These are phyloP conservation scores for Pyrenophora seminiperda DNA, from an alignment of 2,329 filamentous ascomycete genomes.

Conservation along the genomic window DNA sequence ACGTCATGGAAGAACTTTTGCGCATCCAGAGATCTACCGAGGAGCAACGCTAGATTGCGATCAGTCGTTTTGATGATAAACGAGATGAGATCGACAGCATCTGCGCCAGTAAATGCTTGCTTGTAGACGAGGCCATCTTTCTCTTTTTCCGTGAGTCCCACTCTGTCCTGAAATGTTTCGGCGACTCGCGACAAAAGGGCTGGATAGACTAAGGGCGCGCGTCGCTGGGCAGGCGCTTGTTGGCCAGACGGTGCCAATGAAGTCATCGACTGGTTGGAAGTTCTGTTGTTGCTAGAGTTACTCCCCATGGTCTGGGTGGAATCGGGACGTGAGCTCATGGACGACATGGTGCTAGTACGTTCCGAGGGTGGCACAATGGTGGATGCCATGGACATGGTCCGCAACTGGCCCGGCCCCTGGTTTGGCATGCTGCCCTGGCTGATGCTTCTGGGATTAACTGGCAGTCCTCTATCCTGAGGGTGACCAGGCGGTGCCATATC, in stretches of 20 bases:
- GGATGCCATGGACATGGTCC: slow-evolving; percentile 93
- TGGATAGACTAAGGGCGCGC: slow-evolving; percentile 88
- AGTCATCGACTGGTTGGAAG: slow-evolving; percentile 51
- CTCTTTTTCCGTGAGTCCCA: slow-evolving; percentile 81
- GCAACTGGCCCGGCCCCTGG: slow-evolving; percentile 52
- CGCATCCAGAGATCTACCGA: slow-evolving; percentile 90
- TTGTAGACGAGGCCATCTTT: slow-evolving; percentile 98
- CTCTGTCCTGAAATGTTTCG: slow-evolving; percentile 88
- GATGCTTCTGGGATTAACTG: slow-evolving; percentile 39
- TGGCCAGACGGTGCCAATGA: slow-evolving; percentile 35
- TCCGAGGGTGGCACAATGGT: slow-evolving; percentile 72
- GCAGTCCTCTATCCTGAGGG: slow-evolving; percentile 35
- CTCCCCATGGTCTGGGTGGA: slow-evolving; percentile 41
- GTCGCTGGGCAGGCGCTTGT: slow-evolving; percentile 59
- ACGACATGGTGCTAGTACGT: slow-evolving; percentile 61
- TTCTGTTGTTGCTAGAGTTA: slow-evolving; percentile 43
- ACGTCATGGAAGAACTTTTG: slow-evolving; percentile 99
- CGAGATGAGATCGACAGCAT: slow-evolving; percentile 92
- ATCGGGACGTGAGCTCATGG: slow-evolving; percentile 51
- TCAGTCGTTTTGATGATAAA: slow-evolving; percentile 98
- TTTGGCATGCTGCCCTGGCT: slow-evolving; percentile 45
- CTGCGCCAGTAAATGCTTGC: slow-evolving; percentile 92
- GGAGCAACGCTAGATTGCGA: slow-evolving; percentile 85
- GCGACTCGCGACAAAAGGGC: slow-evolving; percentile 91
- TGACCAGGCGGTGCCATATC: slow-evolving; percentile 30